Percentiles rank a stretch among this genome's conserved stretches.
phyloP scores from a whole-genome alignment of 2,329 filamentous ascomycete genomes.

The Xylariaceae sp. region DNA sequence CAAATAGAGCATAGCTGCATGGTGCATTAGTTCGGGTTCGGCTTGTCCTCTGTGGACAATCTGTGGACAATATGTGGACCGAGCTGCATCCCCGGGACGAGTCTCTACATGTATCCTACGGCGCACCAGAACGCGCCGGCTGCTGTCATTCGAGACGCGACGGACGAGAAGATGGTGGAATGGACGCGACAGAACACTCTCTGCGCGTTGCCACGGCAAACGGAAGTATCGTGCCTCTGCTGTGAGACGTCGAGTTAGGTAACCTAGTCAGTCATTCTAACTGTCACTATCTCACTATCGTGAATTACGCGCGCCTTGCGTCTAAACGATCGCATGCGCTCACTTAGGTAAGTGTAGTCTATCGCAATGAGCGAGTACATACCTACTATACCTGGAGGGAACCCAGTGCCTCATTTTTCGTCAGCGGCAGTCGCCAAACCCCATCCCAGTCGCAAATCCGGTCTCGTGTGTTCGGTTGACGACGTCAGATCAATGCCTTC shows the following conservation, averaged over 20 bases:
- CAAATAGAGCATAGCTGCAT: slow-evolving; percentile 24
- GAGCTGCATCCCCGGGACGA: slow-evolving; percentile 13
- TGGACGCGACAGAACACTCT: slow-evolving; percentile 26
- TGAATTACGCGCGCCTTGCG: too few relatives aligned
- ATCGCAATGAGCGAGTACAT: too few relatives aligned
- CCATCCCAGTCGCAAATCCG: slow-evolving; percentile 20
- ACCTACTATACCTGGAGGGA: too few relatives aligned
- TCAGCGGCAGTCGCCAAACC: slow-evolving; percentile 18
- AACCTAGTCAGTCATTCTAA: too few relatives aligned
- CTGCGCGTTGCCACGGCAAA: slow-evolving; percentile 30
- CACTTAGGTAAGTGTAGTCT: too few relatives aligned
- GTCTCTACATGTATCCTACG: slow-evolving; percentile 27
- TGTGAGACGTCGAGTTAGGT: slow-evolving; percentile 10
- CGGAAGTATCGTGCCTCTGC: slow-evolving; percentile 25
- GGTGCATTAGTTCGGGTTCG: slow-evolving; percentile 31
- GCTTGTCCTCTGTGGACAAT: slow-evolving; percentile 10
- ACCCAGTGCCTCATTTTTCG: slow-evolving; percentile 16
- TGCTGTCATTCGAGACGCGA: slow-evolving; percentile 24
- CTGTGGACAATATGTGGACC: slow-evolving; percentile 25
- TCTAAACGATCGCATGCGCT: too few relatives aligned
- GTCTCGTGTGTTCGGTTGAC: slow-evolving; percentile 19
- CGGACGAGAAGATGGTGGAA: slow-evolving; percentile 17
- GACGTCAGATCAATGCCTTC: slow-evolving; percentile 3
- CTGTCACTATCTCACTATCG: too few relatives aligned
- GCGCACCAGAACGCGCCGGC: slow-evolving; percentile 24